These are phyloP conservation scores for Aspergillus versicolor DNA, from an alignment of 2,329 filamentous ascomycete genomes.

Conservation along the genomic window DNA sequence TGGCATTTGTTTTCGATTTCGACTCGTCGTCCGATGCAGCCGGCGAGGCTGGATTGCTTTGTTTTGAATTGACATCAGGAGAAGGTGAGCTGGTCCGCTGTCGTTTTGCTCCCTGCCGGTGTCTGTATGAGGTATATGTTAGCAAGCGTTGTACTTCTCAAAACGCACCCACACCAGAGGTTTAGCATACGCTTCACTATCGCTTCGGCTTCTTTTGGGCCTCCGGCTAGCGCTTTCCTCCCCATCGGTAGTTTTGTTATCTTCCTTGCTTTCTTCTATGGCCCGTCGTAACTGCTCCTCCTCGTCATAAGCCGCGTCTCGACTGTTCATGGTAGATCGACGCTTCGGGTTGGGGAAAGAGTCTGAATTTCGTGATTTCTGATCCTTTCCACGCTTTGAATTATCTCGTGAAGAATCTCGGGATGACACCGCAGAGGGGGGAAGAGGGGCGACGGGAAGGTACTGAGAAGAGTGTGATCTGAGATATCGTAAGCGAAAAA, in stretches of 20 bases:
- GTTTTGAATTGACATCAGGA: slow-evolving; percentile 56
- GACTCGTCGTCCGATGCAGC: slow-evolving; percentile 66
- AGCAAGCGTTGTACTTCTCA: slow-evolving; percentile 21
- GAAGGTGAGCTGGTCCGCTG: slow-evolving; percentile 80
- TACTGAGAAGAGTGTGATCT: slow-evolving; percentile 65
- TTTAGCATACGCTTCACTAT: slow-evolving; percentile 83
- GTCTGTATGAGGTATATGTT: slow-evolving; percentile 53
- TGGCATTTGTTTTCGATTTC: slow-evolving; percentile 36
- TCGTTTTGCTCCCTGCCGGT: slow-evolving; percentile 70
- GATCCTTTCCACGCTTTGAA: slow-evolving; percentile 39
- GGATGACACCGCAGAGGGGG: slow-evolving; percentile 45
- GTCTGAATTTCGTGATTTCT: slow-evolving; percentile 51
- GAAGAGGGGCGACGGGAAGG: slow-evolving; percentile 56
- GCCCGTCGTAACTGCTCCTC: slow-evolving; percentile 84
- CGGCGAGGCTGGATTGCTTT: slow-evolving; percentile 45
- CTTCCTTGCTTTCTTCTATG: slow-evolving; percentile 92
- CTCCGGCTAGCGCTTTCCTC: slow-evolving; percentile 61
- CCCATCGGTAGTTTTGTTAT: slow-evolving; percentile 54
- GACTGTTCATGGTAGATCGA: slow-evolving; percentile 95
- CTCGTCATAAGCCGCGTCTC: slow-evolving; percentile 92
- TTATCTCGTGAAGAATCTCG: slow-evolving; percentile 43
- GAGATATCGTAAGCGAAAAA: slow-evolving; percentile 31
- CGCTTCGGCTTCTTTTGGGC: slow-evolving; percentile 80
- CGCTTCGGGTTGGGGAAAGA: slow-evolving; percentile 69
- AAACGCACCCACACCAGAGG: not conserved